These are phyloP conservation scores for Micromonas pusilla DNA, from an alignment of 139 green algal species.

Conservation along the genomic window DNA sequence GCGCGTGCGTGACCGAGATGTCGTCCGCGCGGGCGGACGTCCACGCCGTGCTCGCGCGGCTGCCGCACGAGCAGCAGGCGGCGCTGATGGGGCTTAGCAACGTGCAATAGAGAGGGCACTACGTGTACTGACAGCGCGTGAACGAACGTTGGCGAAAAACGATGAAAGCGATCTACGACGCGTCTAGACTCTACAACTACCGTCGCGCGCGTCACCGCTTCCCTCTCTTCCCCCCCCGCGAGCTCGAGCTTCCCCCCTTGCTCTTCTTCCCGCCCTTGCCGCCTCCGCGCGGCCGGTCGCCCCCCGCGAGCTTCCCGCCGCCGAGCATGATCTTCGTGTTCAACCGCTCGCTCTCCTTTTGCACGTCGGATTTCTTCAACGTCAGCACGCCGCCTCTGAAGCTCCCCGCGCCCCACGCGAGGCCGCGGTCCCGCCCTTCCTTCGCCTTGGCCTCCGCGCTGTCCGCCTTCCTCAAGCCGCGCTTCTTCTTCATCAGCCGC, in stretches of 20 bases:
- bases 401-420: neutral
- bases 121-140: too few species aligned
- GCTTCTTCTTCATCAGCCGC: conserved; percentile 9
- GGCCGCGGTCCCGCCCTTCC: neutral
- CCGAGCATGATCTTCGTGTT: neutral
- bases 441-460: neutral
- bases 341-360: neutral
- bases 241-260: neutral
- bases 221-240: neutral
- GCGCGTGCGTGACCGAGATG: too few species aligned
- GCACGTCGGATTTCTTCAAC: conserved; percentile 2
- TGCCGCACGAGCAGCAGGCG: too few species aligned
- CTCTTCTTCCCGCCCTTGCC: neutral
- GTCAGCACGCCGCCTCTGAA: conserved; percentile 6
- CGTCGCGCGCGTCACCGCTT: too few species aligned
- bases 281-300: neutral
- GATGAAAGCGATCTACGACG: too few species aligned
- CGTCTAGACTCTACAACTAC: too few species aligned
- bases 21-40: too few species aligned
- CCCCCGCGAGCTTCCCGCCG: neutral
- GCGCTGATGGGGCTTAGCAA: too few species aligned
- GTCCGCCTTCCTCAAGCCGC: neutral
- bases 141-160: too few species aligned
- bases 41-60: too few species aligned
- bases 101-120: too few species aligned